Base-by-base conservation (phyloP, 495 filamentous ascomycete species). In the Bacidia gigantensis region DNA sequence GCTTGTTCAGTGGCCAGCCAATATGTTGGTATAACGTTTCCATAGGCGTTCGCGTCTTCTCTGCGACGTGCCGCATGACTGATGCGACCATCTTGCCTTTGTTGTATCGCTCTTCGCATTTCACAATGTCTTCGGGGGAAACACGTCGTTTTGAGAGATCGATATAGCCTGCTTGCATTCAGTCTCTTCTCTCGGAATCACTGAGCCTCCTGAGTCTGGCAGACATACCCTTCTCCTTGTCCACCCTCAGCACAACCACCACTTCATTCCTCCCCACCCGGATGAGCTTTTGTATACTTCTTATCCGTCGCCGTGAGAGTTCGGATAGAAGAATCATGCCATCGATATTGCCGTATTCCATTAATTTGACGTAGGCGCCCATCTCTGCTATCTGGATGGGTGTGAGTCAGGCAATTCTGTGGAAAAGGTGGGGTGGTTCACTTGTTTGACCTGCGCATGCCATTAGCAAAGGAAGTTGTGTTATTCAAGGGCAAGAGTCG, bases 321-420 rank as follows among this genome's bases (percentile, higher is more conserved):
- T 98, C 92, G 59, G 85, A 92, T 56, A 98, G 84, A 46, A 98
- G 75, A 57, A 98, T 98, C 92, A 98, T 98, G 74, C 92, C 92
- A 66, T 98, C 92, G 68, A 98, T 98, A 72, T 96, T 94, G 67
- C 97, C 92, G 69, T 98, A 98, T 72, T 98, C 92, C 60, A 98
- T 82, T 24, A 98, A 81, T 72, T 98, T 98, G 64, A 98, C 92
- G 65, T 98, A 98, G 59, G 92, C 92, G 59, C 92, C 92, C 92
- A 98, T 98, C 67, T 98, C 92, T 65, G 92, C 92, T 65, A 98
- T 98, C 87, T 95, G 61, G 39, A 54, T 18, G 41, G 43, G 54
- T 48, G 26, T 57, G 62, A 64, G 55, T 46, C 46, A 51, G 38
- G 50, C 47, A n/a, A n/a, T n/a, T 57, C 45, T 57, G 46, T 25